Base-by-base conservation (phyloP, 1,284 basidiomycete species). In the Ceratobasidium sp. region DNA sequence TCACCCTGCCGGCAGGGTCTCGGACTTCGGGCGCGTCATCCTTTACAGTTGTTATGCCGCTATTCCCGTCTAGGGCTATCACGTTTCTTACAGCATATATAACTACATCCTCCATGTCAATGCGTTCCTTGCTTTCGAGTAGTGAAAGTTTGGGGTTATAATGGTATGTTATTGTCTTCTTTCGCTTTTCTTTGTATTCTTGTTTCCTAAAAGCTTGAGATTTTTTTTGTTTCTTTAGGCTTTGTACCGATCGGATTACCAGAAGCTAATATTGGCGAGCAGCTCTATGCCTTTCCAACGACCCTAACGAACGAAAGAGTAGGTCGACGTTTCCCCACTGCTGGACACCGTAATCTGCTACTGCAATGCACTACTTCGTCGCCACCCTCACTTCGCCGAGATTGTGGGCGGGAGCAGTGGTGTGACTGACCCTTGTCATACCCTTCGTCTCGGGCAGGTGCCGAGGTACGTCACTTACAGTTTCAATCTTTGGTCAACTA, bases 341-440 rank as follows among this genome's bases (percentile, higher is more conserved):
- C 11, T 11, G 37, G 37, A 39, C 37, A 8, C 11, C n/a, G n/a
- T 11, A 11, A 39, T 8, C 11, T 8, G 37, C 19, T 48, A 48
- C n/a, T n/a, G 46, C 46, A 48, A 48, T 48, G n/a, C n/a, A 48
- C n/a, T n/a, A n/a, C 46, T 48, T n/a, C n/a, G n/a, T 48, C 46
- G 19, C 46, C 46, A 5, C 19, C n/a, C n/a, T 48, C n/a, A 16
- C n/a, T 48, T 48, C 8, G n/a, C 1, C 16, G n/a, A n/a, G 5
- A n/a, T 19, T 9, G n/a, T 7, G 46, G 46, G 16, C 1, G n/a
- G 46, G 46, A 41, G 46, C 3, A 7, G 46, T 16, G 3, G 46
- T n/a, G 46, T 48, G 46, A 48, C 46, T 11, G 37, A 8, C 37
- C 37, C 9, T 11, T 39, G 37, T 39, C 9, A 11, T 11, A 8